phyloP scores from a whole-genome alignment of 225 moss, liverwort and hornwort species.

The Bryoerythrophyllum caledonicum region DNA sequence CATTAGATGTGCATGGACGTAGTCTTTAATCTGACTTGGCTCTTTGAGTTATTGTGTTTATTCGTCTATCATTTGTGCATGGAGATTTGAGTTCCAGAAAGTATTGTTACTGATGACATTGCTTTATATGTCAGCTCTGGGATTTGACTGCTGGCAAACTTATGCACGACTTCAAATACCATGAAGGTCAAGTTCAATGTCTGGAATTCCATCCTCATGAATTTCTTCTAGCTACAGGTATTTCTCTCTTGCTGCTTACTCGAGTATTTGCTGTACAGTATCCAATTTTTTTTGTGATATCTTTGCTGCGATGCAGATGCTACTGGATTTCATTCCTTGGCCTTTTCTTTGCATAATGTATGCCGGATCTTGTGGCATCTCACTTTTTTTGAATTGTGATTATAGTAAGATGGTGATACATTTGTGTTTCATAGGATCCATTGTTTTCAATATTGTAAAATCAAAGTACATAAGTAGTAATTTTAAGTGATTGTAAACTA shows the following conservation, averaged over 20 bases:
- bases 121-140: conserved; percentile 68
- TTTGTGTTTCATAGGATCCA: background rate
- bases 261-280: background rate
- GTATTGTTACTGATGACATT: conserved; percentile 12
- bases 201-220: conserved; percentile 96
- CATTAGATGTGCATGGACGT: background rate
- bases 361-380: background rate
- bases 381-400: background rate
- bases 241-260: background rate
- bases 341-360: conserved; percentile 1
- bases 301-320: conserved; percentile 8
- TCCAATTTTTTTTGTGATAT: background rate
- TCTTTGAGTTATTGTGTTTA: background rate
- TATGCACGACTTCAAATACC: conserved; percentile 95
- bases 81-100: conserved; percentile 7
- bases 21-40: background rate
- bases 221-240: conserved; percentile 93
- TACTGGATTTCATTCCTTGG: conserved; percentile 11
- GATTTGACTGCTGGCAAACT: conserved; percentile 97
- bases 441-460: background rate
- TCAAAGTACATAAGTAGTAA: background rate
- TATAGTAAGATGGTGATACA: background rate
- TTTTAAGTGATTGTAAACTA: background rate
- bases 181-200: conserved; percentile 87
- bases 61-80: background rate